These are phyloP conservation scores for Didymosphaeria variabile DNA, from an alignment of 2,329 filamentous ascomycete genomes.

Conservation along the genomic window DNA sequence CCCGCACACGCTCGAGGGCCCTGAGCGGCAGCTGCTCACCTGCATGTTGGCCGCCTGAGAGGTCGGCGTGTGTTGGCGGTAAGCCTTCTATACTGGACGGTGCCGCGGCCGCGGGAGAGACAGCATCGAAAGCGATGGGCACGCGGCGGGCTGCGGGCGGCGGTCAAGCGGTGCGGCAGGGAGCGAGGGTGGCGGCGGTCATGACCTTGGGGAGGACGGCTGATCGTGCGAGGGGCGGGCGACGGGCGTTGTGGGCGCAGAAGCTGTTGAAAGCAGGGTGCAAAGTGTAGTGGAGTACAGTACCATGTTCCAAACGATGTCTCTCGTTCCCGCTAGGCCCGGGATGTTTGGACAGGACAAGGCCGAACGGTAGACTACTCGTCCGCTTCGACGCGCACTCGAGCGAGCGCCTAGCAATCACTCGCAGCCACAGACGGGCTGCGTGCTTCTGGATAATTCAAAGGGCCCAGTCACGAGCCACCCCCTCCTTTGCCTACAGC, in stretches of 20 bases:
- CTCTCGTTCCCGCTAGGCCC: slow-evolving; percentile 4
- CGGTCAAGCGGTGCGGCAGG: slow-evolving; percentile 16
- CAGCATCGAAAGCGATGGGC: slow-evolving; percentile 20
- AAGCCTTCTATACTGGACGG: slow-evolving; percentile 12
- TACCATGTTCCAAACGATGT: not conserved
- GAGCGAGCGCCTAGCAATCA: not conserved
- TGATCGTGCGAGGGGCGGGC: slow-evolving; percentile 17
- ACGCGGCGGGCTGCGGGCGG: slow-evolving; percentile 18
- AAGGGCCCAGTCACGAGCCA: not conserved
- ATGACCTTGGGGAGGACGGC: slow-evolving; percentile 19
- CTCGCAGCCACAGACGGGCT: not conserved
- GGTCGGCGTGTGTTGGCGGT: slow-evolving; percentile 1
- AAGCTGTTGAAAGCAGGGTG: not conserved
- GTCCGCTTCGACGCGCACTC: too few species aligned
- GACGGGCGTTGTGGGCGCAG: slow-evolving; percentile 2
- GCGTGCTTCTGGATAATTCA: slow-evolving; percentile 2
- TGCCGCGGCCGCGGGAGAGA: slow-evolving; percentile 17
- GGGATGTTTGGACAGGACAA: not conserved
- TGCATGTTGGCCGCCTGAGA: slow-evolving; percentile 19
- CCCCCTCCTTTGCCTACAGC: slow-evolving; percentile 3
- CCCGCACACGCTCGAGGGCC: not conserved
- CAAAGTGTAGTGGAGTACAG: not conserved
- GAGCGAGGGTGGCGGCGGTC: slow-evolving; percentile 21
- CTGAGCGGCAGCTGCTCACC: slow-evolving; percentile 17
- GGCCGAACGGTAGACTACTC: too few species aligned